Evolutionary conservation across 768 basidiomycete genomes (phyloP).

Genomic region (Rhizopogon roseolus): DNA sequence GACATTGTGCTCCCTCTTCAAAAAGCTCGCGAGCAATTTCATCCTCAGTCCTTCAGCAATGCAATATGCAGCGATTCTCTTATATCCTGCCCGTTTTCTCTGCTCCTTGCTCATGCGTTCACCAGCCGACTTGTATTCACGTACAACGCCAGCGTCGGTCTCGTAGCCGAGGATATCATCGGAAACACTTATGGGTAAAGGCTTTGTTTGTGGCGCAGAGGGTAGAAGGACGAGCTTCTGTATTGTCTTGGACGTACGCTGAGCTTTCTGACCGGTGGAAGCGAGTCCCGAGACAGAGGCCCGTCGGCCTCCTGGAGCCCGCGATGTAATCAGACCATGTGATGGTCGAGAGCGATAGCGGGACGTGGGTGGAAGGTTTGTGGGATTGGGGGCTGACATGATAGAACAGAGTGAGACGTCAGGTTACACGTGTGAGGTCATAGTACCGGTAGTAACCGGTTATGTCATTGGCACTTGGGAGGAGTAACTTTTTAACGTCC

Average conservation of each 20-base stretch:
- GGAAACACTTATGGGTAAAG: slow-evolving; percentile 34
- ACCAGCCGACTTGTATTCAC: slow-evolving; percentile 79
- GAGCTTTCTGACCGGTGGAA: slow-evolving; percentile 40
- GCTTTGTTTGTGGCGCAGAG: slow-evolving; percentile 83
- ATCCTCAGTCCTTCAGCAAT: slow-evolving; percentile 81
- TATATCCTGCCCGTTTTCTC: slow-evolving; percentile 74
- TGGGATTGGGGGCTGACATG: not conserved
- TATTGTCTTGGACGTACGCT: slow-evolving; percentile 85
- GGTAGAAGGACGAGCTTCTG: slow-evolving; percentile 90
- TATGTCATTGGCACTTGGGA: too few species aligned
- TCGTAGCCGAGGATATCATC: slow-evolving; percentile 55
- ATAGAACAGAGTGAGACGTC: too few species aligned
- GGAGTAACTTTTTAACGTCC: too few species aligned
- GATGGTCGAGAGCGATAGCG: slow-evolving; percentile 5
- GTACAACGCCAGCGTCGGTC: slow-evolving; percentile 53
- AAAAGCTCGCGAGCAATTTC: slow-evolving; percentile 77
- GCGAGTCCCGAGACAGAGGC: slow-evolving; percentile 29
- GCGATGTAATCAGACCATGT: slow-evolving; percentile 3
- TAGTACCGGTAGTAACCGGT: too few species aligned
- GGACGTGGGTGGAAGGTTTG: not conserved
- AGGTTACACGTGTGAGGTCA: too few species aligned
- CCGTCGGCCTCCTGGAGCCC: slow-evolving; percentile 15
- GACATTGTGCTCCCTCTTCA: slow-evolving; percentile 94
- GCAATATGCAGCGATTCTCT: slow-evolving; percentile 85
- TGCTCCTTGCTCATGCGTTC: slow-evolving; percentile 89